phyloP scores from a whole-genome alignment of 306 rosid genomes.

The Glycyrrhiza uralensis region DNA sequence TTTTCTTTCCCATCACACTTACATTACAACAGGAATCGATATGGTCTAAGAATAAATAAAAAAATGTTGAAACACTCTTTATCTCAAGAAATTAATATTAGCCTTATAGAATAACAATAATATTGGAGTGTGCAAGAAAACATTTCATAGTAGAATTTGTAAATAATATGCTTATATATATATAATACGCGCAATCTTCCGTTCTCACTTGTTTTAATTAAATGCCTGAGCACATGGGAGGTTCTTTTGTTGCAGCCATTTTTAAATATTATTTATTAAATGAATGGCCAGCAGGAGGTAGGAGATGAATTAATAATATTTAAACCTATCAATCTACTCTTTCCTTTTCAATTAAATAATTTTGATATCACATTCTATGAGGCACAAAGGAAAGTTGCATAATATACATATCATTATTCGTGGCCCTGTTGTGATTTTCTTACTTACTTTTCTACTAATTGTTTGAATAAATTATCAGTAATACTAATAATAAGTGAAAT shows the following conservation, averaged over 20 bases:
- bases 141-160: constrained; percentile 18
- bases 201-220: constrained; percentile 45
- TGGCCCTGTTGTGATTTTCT: no score
- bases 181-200: constrained; percentile 2
- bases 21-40: no score
- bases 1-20: no score
- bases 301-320: constrained; percentile 31
- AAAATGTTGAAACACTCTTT: no score
- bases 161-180: constrained; percentile 20
- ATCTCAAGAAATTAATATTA: no score
- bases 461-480: constrained; percentile 11
- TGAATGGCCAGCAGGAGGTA: constrained; percentile 55
- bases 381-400: constrained; percentile 22
- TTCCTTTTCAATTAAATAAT: constrained; percentile 4
- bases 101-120: constrained; percentile 4
- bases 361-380: neutral
- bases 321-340: constrained; percentile 47
- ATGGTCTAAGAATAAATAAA: no score
- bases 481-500: neutral
- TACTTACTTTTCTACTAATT: neutral
- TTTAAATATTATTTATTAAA: constrained; percentile 26
- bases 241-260: constrained; percentile 48
- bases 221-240: constrained; percentile 75
- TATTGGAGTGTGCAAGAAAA: constrained; percentile 24
- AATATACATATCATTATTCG: no score